A percentile compares a stretch with the other conserved stretches of the same genome.
phyloP scores from a whole-genome alignment of 1,284 basidiomycete genomes.

The Ganoderma lingzhi region DNA sequence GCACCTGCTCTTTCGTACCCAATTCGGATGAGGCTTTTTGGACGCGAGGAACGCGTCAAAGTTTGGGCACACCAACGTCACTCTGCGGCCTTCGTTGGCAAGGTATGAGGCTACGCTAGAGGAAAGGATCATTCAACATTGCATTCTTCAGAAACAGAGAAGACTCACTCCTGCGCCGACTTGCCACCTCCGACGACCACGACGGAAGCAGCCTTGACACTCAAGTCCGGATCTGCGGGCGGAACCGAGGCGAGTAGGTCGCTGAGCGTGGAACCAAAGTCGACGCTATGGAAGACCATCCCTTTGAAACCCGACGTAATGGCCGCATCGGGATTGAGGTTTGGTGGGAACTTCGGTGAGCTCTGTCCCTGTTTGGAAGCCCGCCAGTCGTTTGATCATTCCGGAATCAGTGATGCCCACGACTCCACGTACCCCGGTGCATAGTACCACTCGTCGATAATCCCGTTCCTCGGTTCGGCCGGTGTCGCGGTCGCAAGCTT shows the following conservation, averaged over 20 bases:
- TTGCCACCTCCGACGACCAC: constrained; percentile 65
- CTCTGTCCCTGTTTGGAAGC: constrained; percentile 56
- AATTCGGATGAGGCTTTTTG: constrained; percentile 51
- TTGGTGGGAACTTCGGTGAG: constrained; percentile 52
- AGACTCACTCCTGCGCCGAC: constrained; percentile 57
- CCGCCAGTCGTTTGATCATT: background rate
- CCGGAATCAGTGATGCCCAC: background rate
- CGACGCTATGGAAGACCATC: constrained; percentile 57
- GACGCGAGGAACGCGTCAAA: constrained; percentile 56
- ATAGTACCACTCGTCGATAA: constrained; percentile 60
- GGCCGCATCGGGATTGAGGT: constrained; percentile 42
- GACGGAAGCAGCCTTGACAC: constrained; percentile 35
- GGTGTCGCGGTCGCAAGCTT: constrained; percentile 43
- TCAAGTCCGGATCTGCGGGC: constrained; percentile 11
- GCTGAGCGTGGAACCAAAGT: constrained; percentile 52
- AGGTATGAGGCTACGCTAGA: constrained; percentile 36
- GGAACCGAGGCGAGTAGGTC: constrained; percentile 46
- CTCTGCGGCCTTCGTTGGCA: constrained; percentile 52
- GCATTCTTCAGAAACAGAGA: background rate
- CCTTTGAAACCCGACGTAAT: constrained; percentile 50
- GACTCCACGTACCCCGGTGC: constrained; percentile 57
- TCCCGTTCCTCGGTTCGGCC: constrained; percentile 40
- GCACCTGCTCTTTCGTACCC: constrained; percentile 63
- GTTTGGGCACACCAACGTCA: constrained; percentile 57
- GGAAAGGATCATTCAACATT: too few species aligned